Base-by-base conservation (phyloP, 768 basidiomycete genomes). In the Auricularia sp. region DNA sequence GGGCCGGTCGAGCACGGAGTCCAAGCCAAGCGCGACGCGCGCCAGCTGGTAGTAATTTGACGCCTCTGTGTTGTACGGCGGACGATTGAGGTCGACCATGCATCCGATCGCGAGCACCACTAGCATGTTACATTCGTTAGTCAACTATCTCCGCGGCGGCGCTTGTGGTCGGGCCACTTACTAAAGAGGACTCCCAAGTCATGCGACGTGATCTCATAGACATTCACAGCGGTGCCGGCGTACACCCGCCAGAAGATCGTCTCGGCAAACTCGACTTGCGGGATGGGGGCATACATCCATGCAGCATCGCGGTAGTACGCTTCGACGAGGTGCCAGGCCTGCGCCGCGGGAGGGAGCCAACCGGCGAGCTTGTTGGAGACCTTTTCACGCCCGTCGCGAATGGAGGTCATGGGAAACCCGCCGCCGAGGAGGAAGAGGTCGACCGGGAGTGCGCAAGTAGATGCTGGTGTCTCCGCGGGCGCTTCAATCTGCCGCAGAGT, bases 41-140 rank as follows among this genome's bases (percentile, higher is more conserved):
- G 85, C 85, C 18, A 89, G 75, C 65, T 87, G 85, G 68, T 88
- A 81, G 67, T 85, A 88, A 70, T 87, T 87, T 71, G 87, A 85
- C 1, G 87, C 87, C 64, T 89, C 87, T 54, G 86, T 70, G 62
- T 80, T 86, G 70, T 88, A 88, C 0, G 86, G 81, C n/a, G 82
- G 76, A 44, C 83, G 74, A n/a, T 77, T 73, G 2, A 79, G 78
- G 69, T 88, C 82, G 80, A 87, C 83, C 62, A 88, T 77, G 14
- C 80, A 81, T 3, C 86, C 87, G 66, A 88, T 83, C 0, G 86
- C 84, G 8, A 89, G 78, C 21, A 88, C 77, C 77, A 88, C 56
- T 59, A 29, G 13, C 54, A 21, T 18, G 29, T 56, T 11, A 11
- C 14, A 21, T 21, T 18, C 54, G 29, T n/a, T 56, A n/a, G 54